Evolutionary conservation across 768 basidiomycete genomes (phyloP).

Genomic region (Leccinum aurantiacum): DNA sequence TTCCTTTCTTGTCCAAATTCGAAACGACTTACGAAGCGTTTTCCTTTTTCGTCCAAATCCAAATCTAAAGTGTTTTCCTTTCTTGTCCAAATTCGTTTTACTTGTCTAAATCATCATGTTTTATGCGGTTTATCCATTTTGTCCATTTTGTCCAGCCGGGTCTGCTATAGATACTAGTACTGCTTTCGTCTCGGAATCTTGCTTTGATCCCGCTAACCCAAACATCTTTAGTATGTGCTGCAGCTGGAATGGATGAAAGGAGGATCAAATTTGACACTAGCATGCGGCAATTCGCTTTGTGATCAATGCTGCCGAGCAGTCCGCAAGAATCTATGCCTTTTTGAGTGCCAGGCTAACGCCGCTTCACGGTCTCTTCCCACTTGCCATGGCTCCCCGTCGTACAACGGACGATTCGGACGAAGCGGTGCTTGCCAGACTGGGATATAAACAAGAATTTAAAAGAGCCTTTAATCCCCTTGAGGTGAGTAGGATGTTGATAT

Average conservation of each 20-base stretch:
- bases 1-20: too few species aligned
- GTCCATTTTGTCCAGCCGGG: too few species aligned
- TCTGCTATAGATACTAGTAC: too few species aligned
- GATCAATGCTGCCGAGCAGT: not conserved
- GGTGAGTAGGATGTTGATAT: slow-evolving; percentile 7
- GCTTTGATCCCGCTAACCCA: not conserved
- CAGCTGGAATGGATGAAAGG: not conserved
- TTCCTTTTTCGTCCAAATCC: too few species aligned
- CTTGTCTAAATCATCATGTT: too few species aligned
- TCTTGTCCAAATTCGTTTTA: too few species aligned
- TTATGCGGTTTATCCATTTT: too few species aligned
- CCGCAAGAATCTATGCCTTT: not conserved
- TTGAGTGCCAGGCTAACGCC: not conserved
- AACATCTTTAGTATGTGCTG: not conserved
- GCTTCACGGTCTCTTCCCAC: not conserved
- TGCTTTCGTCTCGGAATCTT: too few species aligned
- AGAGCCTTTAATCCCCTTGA: slow-evolving; percentile 33
- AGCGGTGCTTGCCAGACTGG: slow-evolving; percentile 29
- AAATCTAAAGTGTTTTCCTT: too few species aligned
- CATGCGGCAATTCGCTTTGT: not conserved
- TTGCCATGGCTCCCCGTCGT: slow-evolving; percentile 1
- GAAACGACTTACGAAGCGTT: too few species aligned
- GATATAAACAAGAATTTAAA: slow-evolving; percentile 37
- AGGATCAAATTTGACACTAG: too few species aligned
- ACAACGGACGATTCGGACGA: slow-evolving; percentile 23